These are phyloP conservation scores for Phyllosticta paracitricarpa DNA, from an alignment of 2,329 filamentous ascomycete genomes.

Conservation along the genomic window DNA sequence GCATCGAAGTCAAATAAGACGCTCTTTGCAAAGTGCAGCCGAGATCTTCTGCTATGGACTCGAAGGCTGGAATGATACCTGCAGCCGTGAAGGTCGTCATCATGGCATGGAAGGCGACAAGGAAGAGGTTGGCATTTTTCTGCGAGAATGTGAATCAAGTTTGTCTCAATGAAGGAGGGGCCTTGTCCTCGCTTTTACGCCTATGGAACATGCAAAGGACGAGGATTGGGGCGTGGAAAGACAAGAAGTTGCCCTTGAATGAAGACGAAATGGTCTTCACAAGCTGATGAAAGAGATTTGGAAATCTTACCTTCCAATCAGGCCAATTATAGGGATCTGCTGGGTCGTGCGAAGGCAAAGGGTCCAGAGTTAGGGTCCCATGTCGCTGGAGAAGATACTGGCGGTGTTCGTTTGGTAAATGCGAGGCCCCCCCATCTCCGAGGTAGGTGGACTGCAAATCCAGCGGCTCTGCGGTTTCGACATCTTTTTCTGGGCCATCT, in stretches of 20 bases:
- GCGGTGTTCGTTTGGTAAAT: conserved; percentile 34
- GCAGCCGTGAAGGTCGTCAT: conserved; percentile 49
- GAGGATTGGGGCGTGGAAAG: not conserved
- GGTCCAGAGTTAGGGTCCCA: conserved; percentile 45
- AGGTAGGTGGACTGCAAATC: conserved; percentile 15
- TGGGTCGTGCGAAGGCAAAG: conserved; percentile 39
- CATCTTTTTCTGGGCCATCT: not conserved
- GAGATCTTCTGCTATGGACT: conserved; percentile 43
- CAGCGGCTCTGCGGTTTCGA: not conserved
- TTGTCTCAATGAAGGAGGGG: no score
- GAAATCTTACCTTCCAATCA: conserved; percentile 34
- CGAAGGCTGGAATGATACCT: conserved; percentile 45
- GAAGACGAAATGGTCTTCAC: not conserved
- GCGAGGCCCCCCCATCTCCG: conserved; percentile 17
- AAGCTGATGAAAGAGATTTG: not conserved
- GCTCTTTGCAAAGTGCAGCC: conserved; percentile 38
- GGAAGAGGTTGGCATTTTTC: conserved; percentile 43
- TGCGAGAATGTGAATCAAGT: conserved; percentile 15
- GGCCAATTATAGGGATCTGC: conserved; percentile 50
- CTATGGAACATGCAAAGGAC: no score
- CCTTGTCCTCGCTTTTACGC: not conserved
- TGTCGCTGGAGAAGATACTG: conserved; percentile 43
- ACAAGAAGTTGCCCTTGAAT: no score
- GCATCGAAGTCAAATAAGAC: conserved; percentile 46
- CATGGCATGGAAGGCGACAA: conserved; percentile 48